phyloP scores from a whole-genome alignment of 164 flowering plant genomes.

The Paratinospora sagittata region DNA sequence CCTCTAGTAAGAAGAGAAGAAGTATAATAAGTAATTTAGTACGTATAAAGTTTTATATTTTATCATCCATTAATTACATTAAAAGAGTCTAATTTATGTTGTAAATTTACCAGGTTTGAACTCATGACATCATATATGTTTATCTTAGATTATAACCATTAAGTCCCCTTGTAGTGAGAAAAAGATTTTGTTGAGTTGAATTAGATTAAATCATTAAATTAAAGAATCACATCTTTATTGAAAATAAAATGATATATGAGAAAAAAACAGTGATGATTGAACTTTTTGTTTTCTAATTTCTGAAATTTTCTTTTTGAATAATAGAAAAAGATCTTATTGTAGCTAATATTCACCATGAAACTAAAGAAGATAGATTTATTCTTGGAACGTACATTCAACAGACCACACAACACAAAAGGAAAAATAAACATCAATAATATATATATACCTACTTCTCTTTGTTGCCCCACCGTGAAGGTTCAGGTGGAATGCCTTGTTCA shows the following conservation, averaged over 20 bases:
- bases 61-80: background rate
- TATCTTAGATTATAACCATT: too few relatives aligned
- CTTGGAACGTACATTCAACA: background rate
- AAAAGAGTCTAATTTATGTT: background rate
- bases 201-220: too few relatives aligned
- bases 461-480: background rate
- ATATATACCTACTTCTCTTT: background rate
- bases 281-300: too few relatives aligned
- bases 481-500: conserved; percentile 9
- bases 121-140: too few relatives aligned
- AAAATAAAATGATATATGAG: too few relatives aligned
- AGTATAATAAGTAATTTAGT: background rate
- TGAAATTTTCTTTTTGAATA: too few relatives aligned
- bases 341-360: background rate
- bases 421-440: too few relatives aligned
- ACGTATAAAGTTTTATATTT: background rate
- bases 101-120: background rate
- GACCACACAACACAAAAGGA: background rate
- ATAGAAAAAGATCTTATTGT: too few relatives aligned
- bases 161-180: background rate
- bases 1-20: too few relatives aligned
- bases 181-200: background rate
- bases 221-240: background rate
- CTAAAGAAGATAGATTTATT: background rate
- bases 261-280: too few relatives aligned